Percentiles rank a stretch among this genome's conserved stretches.
These are phyloP conservation scores for Silene conica DNA, from an alignment of 148 eudicot genomes.

Conservation along the genomic window DNA sequence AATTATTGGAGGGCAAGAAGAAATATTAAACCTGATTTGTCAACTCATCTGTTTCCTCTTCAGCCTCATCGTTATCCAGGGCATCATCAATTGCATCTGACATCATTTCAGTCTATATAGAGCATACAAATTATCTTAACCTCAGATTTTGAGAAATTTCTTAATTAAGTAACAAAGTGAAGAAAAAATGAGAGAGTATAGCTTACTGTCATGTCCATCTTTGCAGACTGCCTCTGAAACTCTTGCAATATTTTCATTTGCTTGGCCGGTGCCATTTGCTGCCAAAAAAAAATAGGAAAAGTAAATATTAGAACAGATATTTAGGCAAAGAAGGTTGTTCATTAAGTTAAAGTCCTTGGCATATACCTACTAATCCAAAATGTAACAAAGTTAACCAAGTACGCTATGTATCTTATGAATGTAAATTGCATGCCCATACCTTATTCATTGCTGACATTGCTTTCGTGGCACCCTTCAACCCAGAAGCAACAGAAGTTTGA, in stretches of 20 bases:
- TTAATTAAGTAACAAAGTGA: not conserved
- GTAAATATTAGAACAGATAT: not conserved
- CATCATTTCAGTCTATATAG: conserved; percentile 90
- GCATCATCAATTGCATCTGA: conserved; percentile 91
- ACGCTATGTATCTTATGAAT: not conserved
- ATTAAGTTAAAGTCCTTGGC: not conserved
- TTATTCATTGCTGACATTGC: conserved; percentile 97
- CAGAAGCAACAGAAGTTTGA: conserved; percentile 84
- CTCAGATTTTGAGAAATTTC: not conserved
- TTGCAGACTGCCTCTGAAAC: conserved; percentile 90
- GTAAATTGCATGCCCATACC: conserved; percentile 33
- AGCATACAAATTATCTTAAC: not conserved
- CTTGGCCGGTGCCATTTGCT: conserved; percentile 93
- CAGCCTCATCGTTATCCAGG: conserved; percentile 92
- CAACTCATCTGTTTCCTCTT: conserved; percentile 91
- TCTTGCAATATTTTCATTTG: conserved; percentile 76
- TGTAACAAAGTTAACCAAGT: not conserved
- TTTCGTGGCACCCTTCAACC: conserved; percentile 90
- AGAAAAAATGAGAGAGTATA: not conserved
- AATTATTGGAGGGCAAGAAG: not conserved
- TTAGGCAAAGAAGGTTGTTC: not conserved
- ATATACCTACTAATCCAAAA: not conserved
- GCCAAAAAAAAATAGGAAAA: conserved; percentile 16
- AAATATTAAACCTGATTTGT: conserved; percentile 67
- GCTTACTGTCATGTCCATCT: conserved; percentile 97